phyloP scores from a whole-genome alignment of 2,329 filamentous ascomycete genomes.

The Claviceps africana region DNA sequence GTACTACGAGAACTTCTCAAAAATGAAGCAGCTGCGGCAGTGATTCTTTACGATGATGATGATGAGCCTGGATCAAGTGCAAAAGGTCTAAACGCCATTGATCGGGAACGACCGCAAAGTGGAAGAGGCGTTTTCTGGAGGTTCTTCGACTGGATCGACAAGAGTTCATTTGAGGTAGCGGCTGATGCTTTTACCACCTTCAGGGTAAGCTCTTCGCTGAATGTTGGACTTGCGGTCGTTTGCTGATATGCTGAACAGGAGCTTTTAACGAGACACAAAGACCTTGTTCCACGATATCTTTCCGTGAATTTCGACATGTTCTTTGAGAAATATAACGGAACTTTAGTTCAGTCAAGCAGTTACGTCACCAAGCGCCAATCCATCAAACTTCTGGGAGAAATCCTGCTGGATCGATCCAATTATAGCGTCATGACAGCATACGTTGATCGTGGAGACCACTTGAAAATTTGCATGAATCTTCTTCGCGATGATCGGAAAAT shows the following conservation, averaged over 20 bases:
- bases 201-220: conserved; percentile 42
- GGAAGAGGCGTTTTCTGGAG: conserved; percentile 87
- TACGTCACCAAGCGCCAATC: conserved; percentile 98
- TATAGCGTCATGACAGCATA: conserved; percentile 98
- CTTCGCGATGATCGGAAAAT: conserved; percentile 92
- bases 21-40: conserved; percentile 76
- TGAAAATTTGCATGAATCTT: conserved; percentile 98
- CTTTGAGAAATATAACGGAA: conserved; percentile 79
- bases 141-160: conserved; percentile 96
- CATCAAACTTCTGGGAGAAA: conserved; percentile 92
- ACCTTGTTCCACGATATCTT: conserved; percentile 76
- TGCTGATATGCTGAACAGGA: conserved; percentile 41
- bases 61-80: conserved; percentile 53
- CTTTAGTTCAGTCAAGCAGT: conserved; percentile 78
- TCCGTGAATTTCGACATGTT: conserved; percentile 84
- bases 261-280: conserved; percentile 86
- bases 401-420: conserved; percentile 85
- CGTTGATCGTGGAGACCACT: conserved; percentile 84
- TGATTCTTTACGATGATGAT: conserved; percentile 87
- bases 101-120: conserved; percentile 59
- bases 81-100: conserved; percentile 65
- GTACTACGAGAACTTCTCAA: conserved; percentile 81
- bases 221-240: neutral
- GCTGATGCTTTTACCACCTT: conserved; percentile 98
- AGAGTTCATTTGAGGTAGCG: conserved; percentile 88